These are phyloP conservation scores for Globisporangium sylvaticum DNA, from an alignment of 352 stramenopile species.

Conservation along the genomic window DNA sequence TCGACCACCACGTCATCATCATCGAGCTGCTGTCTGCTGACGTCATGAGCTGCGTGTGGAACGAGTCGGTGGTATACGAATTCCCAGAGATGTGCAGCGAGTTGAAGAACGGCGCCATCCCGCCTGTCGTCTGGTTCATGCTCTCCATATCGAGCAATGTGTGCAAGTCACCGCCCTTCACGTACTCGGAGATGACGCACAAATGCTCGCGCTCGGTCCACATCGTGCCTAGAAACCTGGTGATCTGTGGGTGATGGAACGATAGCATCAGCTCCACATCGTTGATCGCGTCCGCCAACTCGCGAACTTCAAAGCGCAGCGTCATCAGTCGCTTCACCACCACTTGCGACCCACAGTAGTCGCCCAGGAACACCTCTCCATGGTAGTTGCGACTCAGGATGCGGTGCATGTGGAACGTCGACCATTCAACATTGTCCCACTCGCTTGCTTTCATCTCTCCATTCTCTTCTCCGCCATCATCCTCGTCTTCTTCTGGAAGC, in stretches of 20 bases:
- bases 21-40: conserved; percentile 18
- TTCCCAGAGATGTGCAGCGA: conserved; percentile 1
- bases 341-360: conserved; percentile 52
- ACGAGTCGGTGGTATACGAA: not conserved
- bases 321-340: conserved; percentile 74
- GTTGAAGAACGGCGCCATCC: not conserved
- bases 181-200: conserved; percentile 67
- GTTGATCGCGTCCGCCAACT: conserved; percentile 62
- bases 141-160: conserved; percentile 50
- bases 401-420: conserved; percentile 34
- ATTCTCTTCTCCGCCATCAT: not conserved
- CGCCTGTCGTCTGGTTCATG: conserved; percentile 22
- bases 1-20: conserved; percentile 28
- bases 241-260: conserved; percentile 64
- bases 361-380: conserved; percentile 57
- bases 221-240: conserved; percentile 64
- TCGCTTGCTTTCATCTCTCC: not conserved
- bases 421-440: conserved; percentile 21
- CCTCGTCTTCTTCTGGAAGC: not conserved
- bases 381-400: conserved; percentile 45
- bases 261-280: conserved; percentile 63
- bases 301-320: conserved; percentile 45
- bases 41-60: conserved; percentile 15
- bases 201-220: conserved; percentile 63
- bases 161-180: conserved; percentile 51